A percentile compares a stretch with the other conserved stretches of the same genome.
Evolutionary conservation across 192 early-diverging fungal genomes (phyloP).

Genomic region (Thamnidium elegans): DNA sequence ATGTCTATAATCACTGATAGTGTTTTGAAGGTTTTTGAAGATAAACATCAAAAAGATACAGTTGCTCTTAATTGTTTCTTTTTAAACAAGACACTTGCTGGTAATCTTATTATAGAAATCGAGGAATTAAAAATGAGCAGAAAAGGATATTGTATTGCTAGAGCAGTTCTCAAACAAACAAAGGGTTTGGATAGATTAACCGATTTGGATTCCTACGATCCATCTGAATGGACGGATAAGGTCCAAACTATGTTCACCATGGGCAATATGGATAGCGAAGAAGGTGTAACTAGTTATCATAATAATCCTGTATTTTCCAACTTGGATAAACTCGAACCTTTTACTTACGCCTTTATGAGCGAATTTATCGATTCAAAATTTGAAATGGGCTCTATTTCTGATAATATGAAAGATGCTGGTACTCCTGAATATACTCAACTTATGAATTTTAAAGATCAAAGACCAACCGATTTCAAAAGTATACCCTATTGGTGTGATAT

Average conservation of each 20-base stretch:
- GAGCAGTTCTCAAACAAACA: slow-evolving; percentile 22
- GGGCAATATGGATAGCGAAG: slow-evolving; percentile 28
- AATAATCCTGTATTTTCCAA: slow-evolving; percentile 5
- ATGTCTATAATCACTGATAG: slow-evolving; percentile 15
- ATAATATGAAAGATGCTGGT: neutral
- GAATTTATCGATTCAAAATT: slow-evolving; percentile 1
- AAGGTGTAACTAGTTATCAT: slow-evolving; percentile 17
- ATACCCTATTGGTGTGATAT: slow-evolving; percentile 34
- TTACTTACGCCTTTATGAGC: slow-evolving; percentile 1
- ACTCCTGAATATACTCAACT: slow-evolving; percentile 17
- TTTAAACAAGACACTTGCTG: slow-evolving; percentile 18
- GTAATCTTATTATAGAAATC: slow-evolving; percentile 24
- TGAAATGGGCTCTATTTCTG: neutral
- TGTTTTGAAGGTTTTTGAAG: slow-evolving; percentile 17
- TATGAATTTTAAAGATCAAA: slow-evolving; percentile 17
- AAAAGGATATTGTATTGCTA: slow-evolving; percentile 25
- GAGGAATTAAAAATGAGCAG: slow-evolving; percentile 24
- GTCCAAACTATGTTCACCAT: slow-evolving; percentile 21
- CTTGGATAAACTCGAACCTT: neutral
- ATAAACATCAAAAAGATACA: slow-evolving; percentile 25
- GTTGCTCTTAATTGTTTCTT: slow-evolving; percentile 35
- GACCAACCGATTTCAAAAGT: slow-evolving; percentile 22
- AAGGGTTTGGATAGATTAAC: neutral
- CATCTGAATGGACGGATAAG: slow-evolving; percentile 8
- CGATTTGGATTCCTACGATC: slow-evolving; percentile 7